Evolutionary conservation across 305 asterid species (phyloP).

Genomic region (Euphrasia arctica): DNA sequence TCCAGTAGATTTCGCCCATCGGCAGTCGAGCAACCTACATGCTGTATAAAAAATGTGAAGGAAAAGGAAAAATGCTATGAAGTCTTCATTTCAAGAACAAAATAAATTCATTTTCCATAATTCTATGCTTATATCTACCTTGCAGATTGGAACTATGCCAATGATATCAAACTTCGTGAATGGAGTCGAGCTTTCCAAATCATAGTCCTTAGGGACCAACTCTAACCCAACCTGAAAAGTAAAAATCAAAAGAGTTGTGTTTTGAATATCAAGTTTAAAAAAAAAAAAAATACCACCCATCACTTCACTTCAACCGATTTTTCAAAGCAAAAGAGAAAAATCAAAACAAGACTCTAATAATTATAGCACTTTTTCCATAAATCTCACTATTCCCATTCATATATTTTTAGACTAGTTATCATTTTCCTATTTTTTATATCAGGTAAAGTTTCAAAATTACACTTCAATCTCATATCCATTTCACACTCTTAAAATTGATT

Average conservation of each 20-base stretch:
- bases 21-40: constrained; percentile 96
- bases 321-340: too few species aligned
- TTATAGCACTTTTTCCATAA: too few species aligned
- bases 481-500: too few species aligned
- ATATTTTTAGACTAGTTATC: too few species aligned
- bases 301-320: too few species aligned
- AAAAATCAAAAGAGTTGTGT: constrained; percentile 15
- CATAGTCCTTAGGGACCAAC: constrained; percentile 88
- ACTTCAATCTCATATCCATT: too few species aligned
- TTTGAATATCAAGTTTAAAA: too few species aligned
- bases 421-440: too few species aligned
- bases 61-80: constrained; percentile 17
- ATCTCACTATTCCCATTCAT: too few species aligned
- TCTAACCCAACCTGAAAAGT: constrained; percentile 82
- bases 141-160: constrained; percentile 90
- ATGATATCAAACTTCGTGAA: constrained; percentile 72
- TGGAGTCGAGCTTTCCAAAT: constrained; percentile 79
- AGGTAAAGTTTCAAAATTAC: too few species aligned
- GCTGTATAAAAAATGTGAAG: constrained; percentile 43
- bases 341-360: too few species aligned
- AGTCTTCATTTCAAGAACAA: constrained; percentile 21
- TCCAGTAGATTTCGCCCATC: constrained; percentile 96
- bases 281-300: too few species aligned
- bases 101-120: constrained; percentile 6
- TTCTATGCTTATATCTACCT: constrained; percentile 44